Evolutionary conservation across 2,329 filamentous ascomycete genomes (phyloP), one percentile per base, ranked within the genome.

Genomic region (Ophiocordyceps camponoti-floridani): DNA sequence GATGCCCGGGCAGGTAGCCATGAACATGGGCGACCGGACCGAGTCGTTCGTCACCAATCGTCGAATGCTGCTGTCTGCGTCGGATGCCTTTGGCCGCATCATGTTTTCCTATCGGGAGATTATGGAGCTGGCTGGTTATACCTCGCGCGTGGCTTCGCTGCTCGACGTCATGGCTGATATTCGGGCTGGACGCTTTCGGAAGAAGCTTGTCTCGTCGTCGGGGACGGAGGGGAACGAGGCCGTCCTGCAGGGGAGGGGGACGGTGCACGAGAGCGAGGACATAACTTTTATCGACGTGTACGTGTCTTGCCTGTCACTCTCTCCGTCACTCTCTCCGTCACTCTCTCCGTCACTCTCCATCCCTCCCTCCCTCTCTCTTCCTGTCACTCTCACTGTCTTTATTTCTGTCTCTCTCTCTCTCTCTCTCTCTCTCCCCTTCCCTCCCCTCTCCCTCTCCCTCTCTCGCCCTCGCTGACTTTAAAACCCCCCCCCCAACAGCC

Each of bases 61-160:
- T 41, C 75, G 91, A 47, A 84, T 98, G 73, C 71, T 98, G 12
- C 72, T 98, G 6, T 89, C 85, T 37, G 91, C 87, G 1, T 96
- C 89, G 0, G 91, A 98, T 58, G 89, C 89, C 23, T 95, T 95
- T 57, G 89, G 89, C 1, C 82, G 91, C 47, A 72, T 96, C 50
- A 95, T 95, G 88, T 95, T 94, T 64, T 94, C 85, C 2, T 96
- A 95, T 70, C 88, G 94, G 54, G 91, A 98, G 59, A 82, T 98
- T 49, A 94, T 89, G 59, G 89, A 98, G 62, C 70, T 98, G 28
- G 91, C 91, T 0, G 91, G 91, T 33, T 93, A 94, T 65, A 98
- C 91, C 0, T 89, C 87, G 10, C 80, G 91, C 44, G 91, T 98
- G 5, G 83, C 88, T 1, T 84, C 84, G 3, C 69, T 98, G 4